phyloP scores from a whole-genome alignment of 2,329 filamentous ascomycete species.

The Chaetomium strumarium region DNA sequence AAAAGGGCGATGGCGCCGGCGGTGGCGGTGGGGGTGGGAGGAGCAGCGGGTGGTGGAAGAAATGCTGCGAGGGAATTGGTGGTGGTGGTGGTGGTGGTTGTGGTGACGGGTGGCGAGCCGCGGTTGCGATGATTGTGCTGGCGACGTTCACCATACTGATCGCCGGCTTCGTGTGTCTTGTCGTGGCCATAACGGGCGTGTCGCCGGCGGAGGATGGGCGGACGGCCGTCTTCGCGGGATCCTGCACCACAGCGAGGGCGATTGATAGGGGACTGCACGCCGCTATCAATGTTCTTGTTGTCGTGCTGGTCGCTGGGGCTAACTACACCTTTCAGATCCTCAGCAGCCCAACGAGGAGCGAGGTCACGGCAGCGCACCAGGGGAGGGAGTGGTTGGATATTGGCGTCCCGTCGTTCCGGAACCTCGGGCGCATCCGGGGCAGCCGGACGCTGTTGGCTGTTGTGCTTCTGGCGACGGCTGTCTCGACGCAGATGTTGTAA shows the following conservation, averaged over 20 bases:
- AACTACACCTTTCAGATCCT: slow-evolving; percentile 52
- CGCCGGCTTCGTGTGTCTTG: slow-evolving; percentile 33
- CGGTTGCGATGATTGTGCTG: slow-evolving; percentile 39
- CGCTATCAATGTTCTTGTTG: slow-evolving; percentile 38
- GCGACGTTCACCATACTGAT: slow-evolving; percentile 36
- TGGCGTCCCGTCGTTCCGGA: slow-evolving; percentile 47
- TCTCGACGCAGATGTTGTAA: slow-evolving; percentile 46
- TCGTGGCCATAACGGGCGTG: slow-evolving; percentile 30
- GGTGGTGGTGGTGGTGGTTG: slow-evolving; percentile 31
- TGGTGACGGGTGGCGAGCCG: slow-evolving; percentile 42
- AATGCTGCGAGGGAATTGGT: slow-evolving; percentile 29
- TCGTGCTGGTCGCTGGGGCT: slow-evolving; percentile 42
- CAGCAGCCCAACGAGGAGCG: slow-evolving; percentile 45
- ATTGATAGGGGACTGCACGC: slow-evolving; percentile 40
- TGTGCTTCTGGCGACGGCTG: slow-evolving; percentile 37
- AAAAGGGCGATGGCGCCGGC: slow-evolving; percentile 34
- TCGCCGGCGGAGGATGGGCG: slow-evolving; percentile 32
- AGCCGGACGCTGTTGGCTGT: slow-evolving; percentile 35
- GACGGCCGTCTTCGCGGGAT: slow-evolving; percentile 35
- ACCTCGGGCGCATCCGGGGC: slow-evolving; percentile 40
- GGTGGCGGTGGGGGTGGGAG: slow-evolving; percentile 31
- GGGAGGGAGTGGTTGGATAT: slow-evolving; percentile 46
- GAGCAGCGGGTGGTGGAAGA: slow-evolving; percentile 20
- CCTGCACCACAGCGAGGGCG: slow-evolving; percentile 32
- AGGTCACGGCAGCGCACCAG: slow-evolving; percentile 43